Evolutionary conservation across 192 early-diverging fungal genomes (phyloP), one percentile per base, ranked within the genome.

Genomic region (Mortierella antarctica): DNA sequence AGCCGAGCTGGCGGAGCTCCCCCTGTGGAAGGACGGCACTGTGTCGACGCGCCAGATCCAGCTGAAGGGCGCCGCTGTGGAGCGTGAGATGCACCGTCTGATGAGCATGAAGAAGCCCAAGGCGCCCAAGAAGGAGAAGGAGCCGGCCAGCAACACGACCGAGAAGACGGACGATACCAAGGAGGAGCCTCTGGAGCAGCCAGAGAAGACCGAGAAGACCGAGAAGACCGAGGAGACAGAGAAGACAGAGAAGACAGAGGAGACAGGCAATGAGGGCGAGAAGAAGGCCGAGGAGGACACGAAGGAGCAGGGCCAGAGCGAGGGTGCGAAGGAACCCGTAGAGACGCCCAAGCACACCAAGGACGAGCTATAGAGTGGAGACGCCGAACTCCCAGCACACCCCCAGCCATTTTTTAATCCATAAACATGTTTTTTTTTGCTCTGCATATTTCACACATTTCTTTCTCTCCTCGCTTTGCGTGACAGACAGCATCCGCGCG

Each of bases 71-170:
- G 72, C 70, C 51, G 75, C 71, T 12, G 71, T 95, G 18, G 86
- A 91, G 62, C 80, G 75, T 2, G 86, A 83, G 47, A 76, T 91
- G 71, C 71, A 86, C 50, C 85, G 81, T 31, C 77, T 92, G 67
- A 76, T 90, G 49, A 84, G 74, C 65, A 90, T 88, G 77, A 91
- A 90, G 84, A 83, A 86, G 67, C 85, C 86, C 47, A 89, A 88
- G 81, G 85, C 85, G 53, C 50, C 73, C n/a, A 84, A 85, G 77
- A 80, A 71, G 75, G 60, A 61, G 65, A 57, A 62, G 18, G 81
- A 80, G 60, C 58, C 58, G 15, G 65, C 48, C 48, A 81, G 50
- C 23, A 74, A 82, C 46, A 56, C 59, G 48, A 69, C 58, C 10
- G 72, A 79, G 39, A 61, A 85, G 71, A 58, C 66, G 20, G 71